Percentiles rank a stretch among this genome's conserved stretches.
These are phyloP conservation scores for Ogataea neopini DNA, from an alignment of 805 yeast genomes.

Conservation along the genomic window DNA sequence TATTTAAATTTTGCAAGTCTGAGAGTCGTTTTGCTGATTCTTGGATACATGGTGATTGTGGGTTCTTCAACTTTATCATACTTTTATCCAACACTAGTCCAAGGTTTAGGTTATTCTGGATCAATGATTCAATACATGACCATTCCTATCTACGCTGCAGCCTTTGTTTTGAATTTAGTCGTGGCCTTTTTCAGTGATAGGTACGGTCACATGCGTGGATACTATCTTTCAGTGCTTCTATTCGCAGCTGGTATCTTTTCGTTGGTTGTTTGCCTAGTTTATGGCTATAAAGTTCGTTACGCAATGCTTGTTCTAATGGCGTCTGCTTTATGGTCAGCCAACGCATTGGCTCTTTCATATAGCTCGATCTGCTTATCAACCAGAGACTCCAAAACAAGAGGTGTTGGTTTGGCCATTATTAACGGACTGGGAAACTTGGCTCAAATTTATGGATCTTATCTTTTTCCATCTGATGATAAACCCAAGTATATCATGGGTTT, in stretches of 20 bases:
- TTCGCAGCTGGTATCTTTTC: conserved; percentile 44
- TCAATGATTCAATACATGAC: conserved; percentile 56
- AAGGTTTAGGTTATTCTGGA: conserved; percentile 51
- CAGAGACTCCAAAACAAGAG: conserved; percentile 18
- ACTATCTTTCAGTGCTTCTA: conserved; percentile 50
- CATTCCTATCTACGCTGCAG: conserved; percentile 57
- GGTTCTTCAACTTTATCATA: conserved; percentile 37
- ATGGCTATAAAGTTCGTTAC: conserved; percentile 42
- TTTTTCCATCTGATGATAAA: conserved; percentile 45
- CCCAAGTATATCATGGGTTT: conserved; percentile 47
- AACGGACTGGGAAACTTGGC: conserved; percentile 58
- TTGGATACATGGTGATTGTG: conserved; percentile 59
- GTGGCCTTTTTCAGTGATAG: conserved; percentile 62
- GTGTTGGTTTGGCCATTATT: conserved; percentile 37
- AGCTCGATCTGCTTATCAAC: conserved; percentile 46
- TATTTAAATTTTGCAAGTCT: conserved; percentile 12
- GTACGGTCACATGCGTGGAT: conserved; percentile 51
- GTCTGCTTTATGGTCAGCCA: conserved; percentile 57
- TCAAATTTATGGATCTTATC: conserved; percentile 55
- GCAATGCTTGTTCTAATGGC: conserved; percentile 64
- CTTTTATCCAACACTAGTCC: conserved; percentile 62
- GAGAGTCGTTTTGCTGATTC: conserved; percentile 25
- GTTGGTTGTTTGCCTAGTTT: conserved; percentile 10
- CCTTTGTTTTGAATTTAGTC: conserved; percentile 36
- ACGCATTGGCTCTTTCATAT: conserved; percentile 58